Evolutionary conservation across 2,329 filamentous ascomycete species (phyloP).

Genomic region (Macroventuria anomochaeta): DNA sequence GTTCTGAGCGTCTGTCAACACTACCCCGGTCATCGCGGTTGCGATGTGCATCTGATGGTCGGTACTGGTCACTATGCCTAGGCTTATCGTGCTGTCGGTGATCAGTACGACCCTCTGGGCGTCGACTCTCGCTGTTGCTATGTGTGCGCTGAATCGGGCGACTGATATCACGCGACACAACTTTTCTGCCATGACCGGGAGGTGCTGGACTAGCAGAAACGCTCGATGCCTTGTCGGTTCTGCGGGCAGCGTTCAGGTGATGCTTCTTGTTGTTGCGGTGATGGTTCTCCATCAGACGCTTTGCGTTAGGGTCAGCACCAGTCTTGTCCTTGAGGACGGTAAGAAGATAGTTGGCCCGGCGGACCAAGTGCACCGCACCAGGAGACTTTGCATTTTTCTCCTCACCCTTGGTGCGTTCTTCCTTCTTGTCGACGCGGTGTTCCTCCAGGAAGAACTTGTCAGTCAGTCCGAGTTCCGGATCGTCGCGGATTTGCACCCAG

Average conservation of each 20-base stretch:
- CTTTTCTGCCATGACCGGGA: constrained; percentile 45
- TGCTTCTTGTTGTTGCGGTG: constrained; percentile 92
- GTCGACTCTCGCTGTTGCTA: constrained; percentile 47
- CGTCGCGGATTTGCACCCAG: constrained; percentile 93
- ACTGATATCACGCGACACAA: constrained; percentile 45
- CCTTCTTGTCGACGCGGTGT: constrained; percentile 97
- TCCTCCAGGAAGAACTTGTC: constrained; percentile 98
- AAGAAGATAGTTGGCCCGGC: constrained; percentile 90
- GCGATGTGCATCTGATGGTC: constrained; percentile 37
- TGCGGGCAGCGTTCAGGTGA: constrained; percentile 62
- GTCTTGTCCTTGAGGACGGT: constrained; percentile 93
- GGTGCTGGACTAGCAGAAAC: constrained; percentile 76
- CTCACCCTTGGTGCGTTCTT: constrained; percentile 80
- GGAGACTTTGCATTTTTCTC: constrained; percentile 81
- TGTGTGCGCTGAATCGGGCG: constrained; percentile 46
- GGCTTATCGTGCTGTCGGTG: constrained; percentile 42
- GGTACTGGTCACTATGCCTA: constrained; percentile 47
- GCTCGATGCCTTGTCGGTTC: constrained; percentile 62
- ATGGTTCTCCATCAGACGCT: constrained; percentile 86
- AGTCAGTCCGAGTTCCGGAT: constrained; percentile 79
- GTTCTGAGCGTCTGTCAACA: constrained; percentile 48
- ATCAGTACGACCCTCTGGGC: constrained; percentile 41
- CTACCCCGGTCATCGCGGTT: constrained; percentile 43
- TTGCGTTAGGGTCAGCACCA: constrained; percentile 72
- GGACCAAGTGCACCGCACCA: constrained; percentile 95